phyloP scores from a whole-genome alignment of 176 grass and related monocot genomes.

The maize (Zea mays) region DNA sequence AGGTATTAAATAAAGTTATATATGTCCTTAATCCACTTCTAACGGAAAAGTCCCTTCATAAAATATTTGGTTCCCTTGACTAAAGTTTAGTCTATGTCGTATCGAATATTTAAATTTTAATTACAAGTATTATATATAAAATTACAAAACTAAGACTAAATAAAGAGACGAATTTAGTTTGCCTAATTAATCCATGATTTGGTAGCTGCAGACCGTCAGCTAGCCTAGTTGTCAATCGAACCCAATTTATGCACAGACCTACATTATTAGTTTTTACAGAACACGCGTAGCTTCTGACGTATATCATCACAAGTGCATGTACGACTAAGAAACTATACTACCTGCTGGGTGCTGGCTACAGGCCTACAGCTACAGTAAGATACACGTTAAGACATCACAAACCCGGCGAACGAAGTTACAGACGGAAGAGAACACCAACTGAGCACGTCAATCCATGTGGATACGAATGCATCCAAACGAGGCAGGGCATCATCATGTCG shows the following conservation, averaged over 20 bases:
- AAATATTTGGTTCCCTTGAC: too few species aligned
- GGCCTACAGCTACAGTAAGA: neutral
- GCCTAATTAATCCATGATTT: neutral
- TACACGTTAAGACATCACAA: neutral
- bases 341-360: neutral
- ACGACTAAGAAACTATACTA: neutral
- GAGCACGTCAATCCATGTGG: neutral
- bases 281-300: neutral
- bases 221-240: neutral
- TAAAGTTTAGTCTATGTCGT: too few species aligned
- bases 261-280: constrained; percentile 4
- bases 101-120: too few species aligned
- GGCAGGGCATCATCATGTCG: constrained; percentile 33
- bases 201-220: neutral
- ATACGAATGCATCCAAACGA: neutral
- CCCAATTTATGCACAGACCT: constrained; percentile 19
- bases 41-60: too few species aligned
- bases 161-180: too few species aligned
- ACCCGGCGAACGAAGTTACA: constrained; percentile 13
- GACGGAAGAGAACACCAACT: neutral
- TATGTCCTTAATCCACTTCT: too few species aligned
- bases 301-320: constrained; percentile 3
- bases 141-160: too few species aligned
- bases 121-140: too few species aligned
- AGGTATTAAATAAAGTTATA: too few species aligned